These are phyloP conservation scores for Tritrichomonas foetus DNA, from an alignment of 208 protist genomes.

Conservation along the genomic window DNA sequence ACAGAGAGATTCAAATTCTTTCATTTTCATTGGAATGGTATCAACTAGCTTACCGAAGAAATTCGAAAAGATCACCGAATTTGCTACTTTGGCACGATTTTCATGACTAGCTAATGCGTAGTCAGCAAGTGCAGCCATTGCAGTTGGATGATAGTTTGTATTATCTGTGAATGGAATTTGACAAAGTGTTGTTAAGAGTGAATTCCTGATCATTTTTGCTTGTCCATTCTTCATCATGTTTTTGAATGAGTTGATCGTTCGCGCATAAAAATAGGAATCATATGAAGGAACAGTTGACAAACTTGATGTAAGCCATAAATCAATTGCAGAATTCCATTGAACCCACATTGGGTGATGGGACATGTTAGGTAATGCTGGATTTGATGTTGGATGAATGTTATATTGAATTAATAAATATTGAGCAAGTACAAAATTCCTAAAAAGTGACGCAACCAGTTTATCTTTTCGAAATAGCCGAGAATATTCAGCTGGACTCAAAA, in stretches of 20 bases:
- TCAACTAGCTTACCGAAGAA: not conserved
- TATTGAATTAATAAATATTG: not conserved
- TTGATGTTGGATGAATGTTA: not conserved
- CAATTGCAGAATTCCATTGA: not conserved
- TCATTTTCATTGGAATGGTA: not conserved
- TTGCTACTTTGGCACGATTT: not conserved
- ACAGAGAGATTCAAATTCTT: not conserved
- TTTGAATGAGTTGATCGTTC: not conserved
- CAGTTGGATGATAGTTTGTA: not conserved
- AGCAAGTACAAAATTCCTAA: not conserved
- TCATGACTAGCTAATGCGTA: not conserved
- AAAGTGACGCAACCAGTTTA: not conserved
- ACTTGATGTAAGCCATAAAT: slow-evolving; percentile 14
- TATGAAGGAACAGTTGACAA: not conserved
- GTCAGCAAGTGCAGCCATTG: not conserved
- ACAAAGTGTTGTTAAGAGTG: not conserved
- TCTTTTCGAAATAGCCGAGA: not conserved
- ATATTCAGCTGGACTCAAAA: not conserved
- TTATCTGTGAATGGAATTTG: not conserved
- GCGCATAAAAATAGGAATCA: not conserved
- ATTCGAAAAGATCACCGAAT: not conserved
- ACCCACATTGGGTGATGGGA: not conserved
- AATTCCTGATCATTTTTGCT: not conserved
- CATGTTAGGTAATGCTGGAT: not conserved
- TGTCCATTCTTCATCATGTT: too few species aligned